Percentiles rank a stretch among this genome's conserved stretches.
Evolutionary conservation across 1,284 basidiomycete species (phyloP).

Genomic region (Ganoderma sinense): DNA sequence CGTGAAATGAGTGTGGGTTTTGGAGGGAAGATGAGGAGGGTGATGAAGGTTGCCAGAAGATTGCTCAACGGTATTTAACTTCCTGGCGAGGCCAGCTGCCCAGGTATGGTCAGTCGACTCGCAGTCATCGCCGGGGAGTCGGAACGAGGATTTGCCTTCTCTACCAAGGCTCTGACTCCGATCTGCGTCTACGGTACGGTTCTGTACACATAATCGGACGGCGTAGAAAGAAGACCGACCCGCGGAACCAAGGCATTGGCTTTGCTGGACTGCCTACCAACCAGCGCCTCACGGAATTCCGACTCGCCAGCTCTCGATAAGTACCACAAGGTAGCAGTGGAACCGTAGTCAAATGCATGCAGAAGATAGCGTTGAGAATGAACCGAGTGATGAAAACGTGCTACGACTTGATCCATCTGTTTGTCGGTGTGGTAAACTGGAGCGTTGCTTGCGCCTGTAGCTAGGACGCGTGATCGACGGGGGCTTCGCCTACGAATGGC

Average conservation of each 20-base stretch:
- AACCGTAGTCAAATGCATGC: background rate
- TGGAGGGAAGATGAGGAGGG: background rate
- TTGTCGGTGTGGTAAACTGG: conserved; percentile 25
- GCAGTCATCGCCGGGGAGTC: background rate
- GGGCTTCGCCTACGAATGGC: conserved; percentile 31
- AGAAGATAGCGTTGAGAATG: background rate
- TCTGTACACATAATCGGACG: background rate
- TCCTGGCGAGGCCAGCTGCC: background rate
- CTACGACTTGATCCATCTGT: conserved; percentile 5
- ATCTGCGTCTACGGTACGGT: conserved; percentile 1
- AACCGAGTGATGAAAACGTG: background rate
- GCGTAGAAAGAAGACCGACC: background rate
- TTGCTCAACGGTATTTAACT: conserved; percentile 1
- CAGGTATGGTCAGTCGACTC: background rate
- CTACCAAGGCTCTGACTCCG: background rate
- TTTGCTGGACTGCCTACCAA: background rate
- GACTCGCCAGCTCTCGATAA: background rate
- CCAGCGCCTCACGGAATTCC: background rate
- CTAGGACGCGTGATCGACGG: conserved; percentile 35
- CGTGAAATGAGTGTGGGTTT: background rate
- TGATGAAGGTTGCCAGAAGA: background rate
- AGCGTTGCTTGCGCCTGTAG: conserved; percentile 25
- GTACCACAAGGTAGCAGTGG: background rate
- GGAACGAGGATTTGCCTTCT: background rate
- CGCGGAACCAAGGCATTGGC: background rate